These are phyloP conservation scores for Alisma plantagoaquatica DNA, from an alignment of 106 monocot genomes.

Conservation along the genomic window DNA sequence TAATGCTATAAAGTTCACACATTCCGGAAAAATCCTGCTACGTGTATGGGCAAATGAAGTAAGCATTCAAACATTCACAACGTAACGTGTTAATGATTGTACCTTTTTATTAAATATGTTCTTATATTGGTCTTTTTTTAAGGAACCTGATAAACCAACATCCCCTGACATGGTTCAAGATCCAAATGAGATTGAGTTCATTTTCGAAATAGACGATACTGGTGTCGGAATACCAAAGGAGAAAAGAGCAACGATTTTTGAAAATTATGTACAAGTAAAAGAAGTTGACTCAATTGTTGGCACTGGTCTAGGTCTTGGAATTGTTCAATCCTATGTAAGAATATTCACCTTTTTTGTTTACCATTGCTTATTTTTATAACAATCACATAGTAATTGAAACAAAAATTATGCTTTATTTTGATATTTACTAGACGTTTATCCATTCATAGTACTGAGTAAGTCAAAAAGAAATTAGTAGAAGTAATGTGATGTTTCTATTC, in stretches of 20 bases:
- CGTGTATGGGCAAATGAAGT: constrained; percentile 49
- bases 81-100: neutral
- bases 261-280: constrained; percentile 87
- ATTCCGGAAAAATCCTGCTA: constrained; percentile 50
- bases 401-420: too few species aligned
- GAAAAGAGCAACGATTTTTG: constrained; percentile 69
- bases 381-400: too few species aligned
- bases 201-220: constrained; percentile 83
- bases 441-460: too few species aligned
- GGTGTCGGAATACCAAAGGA: constrained; percentile 82
- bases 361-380: neutral
- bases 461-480: too few species aligned
- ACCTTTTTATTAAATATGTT: too few species aligned
- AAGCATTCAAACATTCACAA: neutral
- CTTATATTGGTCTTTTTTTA: too few species aligned
- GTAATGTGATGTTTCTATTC: neutral
- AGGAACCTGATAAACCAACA: too few species aligned
- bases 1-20: constrained; percentile 87
- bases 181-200: constrained; percentile 36
- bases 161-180: too few species aligned
- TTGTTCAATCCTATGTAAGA: constrained; percentile 85
- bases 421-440: too few species aligned
- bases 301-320: constrained; percentile 92
- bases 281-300: constrained; percentile 27
- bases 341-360: neutral